Base-by-base conservation (phyloP, 345 rosid genomes). In the Psidium guajava region DNA sequence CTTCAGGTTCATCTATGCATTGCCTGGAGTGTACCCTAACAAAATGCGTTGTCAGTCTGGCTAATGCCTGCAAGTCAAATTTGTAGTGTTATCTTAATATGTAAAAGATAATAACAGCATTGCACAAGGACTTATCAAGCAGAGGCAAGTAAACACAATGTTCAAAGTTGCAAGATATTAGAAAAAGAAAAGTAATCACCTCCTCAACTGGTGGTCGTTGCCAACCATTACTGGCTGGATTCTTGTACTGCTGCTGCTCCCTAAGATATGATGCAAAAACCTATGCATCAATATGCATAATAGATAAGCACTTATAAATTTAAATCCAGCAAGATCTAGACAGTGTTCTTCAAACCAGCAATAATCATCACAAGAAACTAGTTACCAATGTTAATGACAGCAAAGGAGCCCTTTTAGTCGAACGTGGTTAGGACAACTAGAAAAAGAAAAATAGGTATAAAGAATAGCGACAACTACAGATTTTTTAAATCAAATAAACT, bases 1-100 rank as follows among this genome's bases (percentile, higher is more conserved):
- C 88, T 86, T 97, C 99, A 88, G 98, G 96, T 92, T 97, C 98
- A 88, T 97, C 98, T 85, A 87, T 88, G 87, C 98, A 97, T 47
- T 91, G 98, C 92, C 98, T 92, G 74, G 95, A 92, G 92, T 93
- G 98, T 81, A 96, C 96, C 88, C 91, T 89, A 49, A 61, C 87
- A 90, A 85, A 96, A 88, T 92, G 94, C 61, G 97, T 92, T 83
- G 94, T 93, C 87, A 97, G 88, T 86, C 92, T 94, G 82, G 98
- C 97, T 87, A 97, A 86, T 49, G 85, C 93, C 98, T 95, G 93
- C 52, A 88, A 84, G 77, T 21, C 75, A 75, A 87, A 56, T 53
- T 50, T 52, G 51, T 20, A 40, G 52, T 53, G 47, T 69, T 36
- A 18, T 69, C 80, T 69, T 69, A 69, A 36, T 36, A 81, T 77